phyloP scores from a whole-genome alignment of 371 early-diverging fungal species.

The Mortierella sp. region DNA sequence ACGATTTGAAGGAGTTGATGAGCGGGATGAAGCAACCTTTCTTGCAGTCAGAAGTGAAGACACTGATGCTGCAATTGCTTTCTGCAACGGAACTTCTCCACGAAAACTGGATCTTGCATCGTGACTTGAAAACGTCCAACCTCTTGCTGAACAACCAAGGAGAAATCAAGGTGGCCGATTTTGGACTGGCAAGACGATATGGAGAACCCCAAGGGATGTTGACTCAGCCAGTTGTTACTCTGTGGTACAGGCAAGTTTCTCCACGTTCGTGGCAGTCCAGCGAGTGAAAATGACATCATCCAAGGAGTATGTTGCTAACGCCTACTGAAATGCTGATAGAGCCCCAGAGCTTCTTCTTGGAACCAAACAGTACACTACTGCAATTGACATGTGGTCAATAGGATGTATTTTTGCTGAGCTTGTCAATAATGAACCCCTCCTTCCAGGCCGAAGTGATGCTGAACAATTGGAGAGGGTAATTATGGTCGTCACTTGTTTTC shows the following conservation, averaged over 20 bases:
- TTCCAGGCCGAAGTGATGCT: conserved; percentile 83
- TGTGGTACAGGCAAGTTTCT: conserved; percentile 81
- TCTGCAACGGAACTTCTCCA: conserved; percentile 92
- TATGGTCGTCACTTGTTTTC: too few relatives aligned
- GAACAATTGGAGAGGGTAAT: conserved; percentile 80
- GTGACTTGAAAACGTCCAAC: conserved; percentile 98
- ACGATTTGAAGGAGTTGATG: conserved; percentile 93
- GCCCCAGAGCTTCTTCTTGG: conserved; percentile 99
- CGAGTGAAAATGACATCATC: background rate
- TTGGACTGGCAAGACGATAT: conserved; percentile 84
- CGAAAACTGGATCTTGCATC: conserved; percentile 94
- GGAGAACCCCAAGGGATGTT: conserved; percentile 78
- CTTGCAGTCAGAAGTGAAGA: conserved; percentile 91
- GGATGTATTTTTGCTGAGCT: conserved; percentile 96
- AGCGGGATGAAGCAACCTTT: conserved; percentile 84
- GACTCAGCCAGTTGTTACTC: conserved; percentile 91
- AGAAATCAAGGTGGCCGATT: conserved; percentile 87
- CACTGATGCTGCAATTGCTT: conserved; percentile 89
- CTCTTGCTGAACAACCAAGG: conserved; percentile 89
- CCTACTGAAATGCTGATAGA: conserved; percentile 57
- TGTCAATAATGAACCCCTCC: conserved; percentile 74
- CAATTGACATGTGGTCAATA: conserved; percentile 98
- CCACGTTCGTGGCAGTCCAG: background rate
- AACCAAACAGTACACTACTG: conserved; percentile 88
- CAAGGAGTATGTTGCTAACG: too few relatives aligned